These are phyloP conservation scores for Fusarium austroafricanum DNA, from an alignment of 2,329 filamentous ascomycete genomes.

Conservation along the genomic window DNA sequence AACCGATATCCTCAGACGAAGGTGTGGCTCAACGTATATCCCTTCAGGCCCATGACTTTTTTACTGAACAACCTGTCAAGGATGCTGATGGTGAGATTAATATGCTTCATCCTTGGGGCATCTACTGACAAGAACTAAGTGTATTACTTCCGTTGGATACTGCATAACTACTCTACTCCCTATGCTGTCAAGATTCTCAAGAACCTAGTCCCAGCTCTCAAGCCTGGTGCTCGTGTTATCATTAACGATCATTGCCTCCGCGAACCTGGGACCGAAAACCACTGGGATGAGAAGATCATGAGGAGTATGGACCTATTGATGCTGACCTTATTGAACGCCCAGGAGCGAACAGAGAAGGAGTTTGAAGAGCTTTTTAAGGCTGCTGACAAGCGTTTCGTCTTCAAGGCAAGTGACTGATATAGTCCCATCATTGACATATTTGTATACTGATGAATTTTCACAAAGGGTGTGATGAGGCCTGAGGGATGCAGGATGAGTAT, in stretches of 20 bases:
- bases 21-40: slow-evolving; percentile 55
- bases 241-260: slow-evolving; percentile 60
- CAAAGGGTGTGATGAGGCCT: slow-evolving; percentile 55
- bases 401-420: slow-evolving; percentile 48
- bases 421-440: fast-evolving
- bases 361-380: slow-evolving; percentile 59
- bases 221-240: slow-evolving; percentile 63
- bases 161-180: slow-evolving; percentile 71
- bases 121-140: slow-evolving; percentile 49
- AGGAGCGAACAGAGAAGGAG: slow-evolving; percentile 61
- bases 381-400: slow-evolving; percentile 57
- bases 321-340: slow-evolving; percentile 63
- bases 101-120: background rate
- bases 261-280: slow-evolving; percentile 53
- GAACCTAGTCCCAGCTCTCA: slow-evolving; percentile 65
- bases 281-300: slow-evolving; percentile 61
- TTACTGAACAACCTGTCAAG: slow-evolving; percentile 64
- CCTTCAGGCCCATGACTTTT: slow-evolving; percentile 67
- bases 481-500: slow-evolving; percentile 61
- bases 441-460: slow-evolving; percentile 15
- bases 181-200: slow-evolving; percentile 62
- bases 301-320: slow-evolving; percentile 65
- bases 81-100: slow-evolving; percentile 60
- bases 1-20: slow-evolving; percentile 54
- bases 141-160: slow-evolving; percentile 69